These are phyloP conservation scores for Metarhizium anisopliae DNA, from an alignment of 2,329 filamentous ascomycete genomes.

Conservation along the genomic window DNA sequence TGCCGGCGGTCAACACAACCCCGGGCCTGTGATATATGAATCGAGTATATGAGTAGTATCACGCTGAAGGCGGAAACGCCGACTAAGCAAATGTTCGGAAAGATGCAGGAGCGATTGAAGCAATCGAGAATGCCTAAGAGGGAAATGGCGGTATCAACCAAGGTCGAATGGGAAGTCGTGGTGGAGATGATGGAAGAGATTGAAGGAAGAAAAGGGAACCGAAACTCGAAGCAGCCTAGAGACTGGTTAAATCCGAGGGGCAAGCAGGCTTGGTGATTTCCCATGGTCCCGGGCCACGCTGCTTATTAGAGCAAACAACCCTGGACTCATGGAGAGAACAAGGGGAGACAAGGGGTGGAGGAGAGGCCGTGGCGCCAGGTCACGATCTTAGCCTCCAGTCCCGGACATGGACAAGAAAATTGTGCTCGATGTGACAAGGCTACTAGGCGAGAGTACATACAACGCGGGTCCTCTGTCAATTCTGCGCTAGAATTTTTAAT, in stretches of 20 bases:
- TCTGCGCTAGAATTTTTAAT: background rate
- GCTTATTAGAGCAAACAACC: background rate
- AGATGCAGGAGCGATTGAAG: background rate
- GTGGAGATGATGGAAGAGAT: background rate
- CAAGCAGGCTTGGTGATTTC: background rate
- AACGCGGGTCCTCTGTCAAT: background rate
- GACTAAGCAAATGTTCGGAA: background rate
- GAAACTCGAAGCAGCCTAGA: background rate
- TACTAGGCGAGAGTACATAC: no score
- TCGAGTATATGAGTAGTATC: background rate
- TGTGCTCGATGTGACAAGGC: background rate
- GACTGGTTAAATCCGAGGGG: background rate
- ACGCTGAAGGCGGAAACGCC: background rate
- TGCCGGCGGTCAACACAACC: background rate
- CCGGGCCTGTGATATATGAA: background rate
- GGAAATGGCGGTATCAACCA: background rate
- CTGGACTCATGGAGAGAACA: background rate
- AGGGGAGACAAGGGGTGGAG: background rate
- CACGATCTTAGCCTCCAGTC: background rate
- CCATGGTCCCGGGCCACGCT: background rate
- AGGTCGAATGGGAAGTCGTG: background rate
- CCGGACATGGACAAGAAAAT: background rate
- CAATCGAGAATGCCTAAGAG: background rate
- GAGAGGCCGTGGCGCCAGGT: background rate
- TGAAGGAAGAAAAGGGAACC: background rate